Conservation (phyloP, 331 rosid genomes). For the Malus hybrid region DNA sequence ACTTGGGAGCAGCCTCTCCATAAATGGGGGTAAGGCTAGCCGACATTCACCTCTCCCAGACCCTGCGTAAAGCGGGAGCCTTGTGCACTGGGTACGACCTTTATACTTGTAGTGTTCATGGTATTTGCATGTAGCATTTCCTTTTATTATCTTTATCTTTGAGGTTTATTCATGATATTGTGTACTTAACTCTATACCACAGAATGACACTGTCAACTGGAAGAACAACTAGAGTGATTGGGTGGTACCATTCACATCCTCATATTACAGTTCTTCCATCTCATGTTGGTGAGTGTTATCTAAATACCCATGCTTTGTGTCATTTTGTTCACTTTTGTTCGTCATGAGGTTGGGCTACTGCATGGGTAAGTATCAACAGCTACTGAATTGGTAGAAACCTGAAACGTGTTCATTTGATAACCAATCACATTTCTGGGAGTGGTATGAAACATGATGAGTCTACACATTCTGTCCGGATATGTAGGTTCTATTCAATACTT, state of each 20-base stretch:
- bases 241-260: slow-evolving; percentile 99
- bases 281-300: slow-evolving; percentile 69
- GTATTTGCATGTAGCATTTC: not conserved
- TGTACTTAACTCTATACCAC: slow-evolving; percentile 54
- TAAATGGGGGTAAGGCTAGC: too few relatives aligned
- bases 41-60: too few relatives aligned
- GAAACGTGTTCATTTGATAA: not conserved
- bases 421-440: not conserved
- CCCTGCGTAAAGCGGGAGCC: too few relatives aligned
- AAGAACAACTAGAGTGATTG: slow-evolving; percentile 88
- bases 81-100: too few relatives aligned
- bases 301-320: not conserved
- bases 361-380: not conserved
- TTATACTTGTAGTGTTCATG: not conserved
- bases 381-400: not conserved
- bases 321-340: not conserved
- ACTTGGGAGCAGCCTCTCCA: too few relatives aligned
- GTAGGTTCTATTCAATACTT: slow-evolving; percentile 4
- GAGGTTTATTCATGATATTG: slow-evolving; percentile 9
- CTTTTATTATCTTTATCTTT: not conserved
- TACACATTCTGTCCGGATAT: slow-evolving; percentile 22
- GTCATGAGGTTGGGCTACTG: not conserved
- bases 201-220: slow-evolving; percentile 66
- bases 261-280: slow-evolving; percentile 99
- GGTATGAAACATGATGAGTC: slow-evolving; percentile 58